A percentile compares a stretch with the other conserved stretches of the same genome.
Conservation (phyloP, 2,329 filamentous ascomycete species). For the Fusarium bactridioides region DNA sequence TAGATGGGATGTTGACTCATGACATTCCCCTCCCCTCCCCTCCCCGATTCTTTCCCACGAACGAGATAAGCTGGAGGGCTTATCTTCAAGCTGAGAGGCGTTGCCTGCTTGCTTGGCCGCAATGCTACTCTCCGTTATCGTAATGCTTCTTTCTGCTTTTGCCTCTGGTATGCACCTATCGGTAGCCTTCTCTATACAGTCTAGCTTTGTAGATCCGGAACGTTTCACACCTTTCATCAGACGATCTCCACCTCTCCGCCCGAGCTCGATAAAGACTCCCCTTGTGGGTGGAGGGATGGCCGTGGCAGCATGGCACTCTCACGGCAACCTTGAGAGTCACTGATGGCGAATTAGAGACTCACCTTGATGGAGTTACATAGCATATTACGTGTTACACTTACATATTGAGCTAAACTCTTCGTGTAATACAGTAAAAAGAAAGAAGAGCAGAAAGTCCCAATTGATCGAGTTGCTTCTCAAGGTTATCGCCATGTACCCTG, state of each 20-base stretch:
- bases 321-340: slow-evolving; percentile 18
- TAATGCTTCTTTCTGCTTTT: not conserved
- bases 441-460: not conserved
- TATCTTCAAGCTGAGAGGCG: slow-evolving; percentile 18
- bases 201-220: slow-evolving; percentile 28
- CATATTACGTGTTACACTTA: not conserved
- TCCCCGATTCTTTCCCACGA: slow-evolving; percentile 3
- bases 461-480: not conserved
- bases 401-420: not conserved
- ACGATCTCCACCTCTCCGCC: slow-evolving; percentile 12
- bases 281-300: not conserved
- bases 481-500: not conserved
- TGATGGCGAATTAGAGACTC: not conserved
- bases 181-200: slow-evolving; percentile 19
- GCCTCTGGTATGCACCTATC: not conserved
- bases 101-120: slow-evolving; percentile 8
- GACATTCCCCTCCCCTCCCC: slow-evolving; percentile 12
- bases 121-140: not conserved
- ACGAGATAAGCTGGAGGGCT: slow-evolving; percentile 11
- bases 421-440: not conserved
- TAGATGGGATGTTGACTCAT: slow-evolving; percentile 28
- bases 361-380: slow-evolving; percentile 7
- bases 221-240: slow-evolving; percentile 4
- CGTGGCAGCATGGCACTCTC: not conserved
- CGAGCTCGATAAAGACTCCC: not conserved